Evolutionary conservation across 352 stramenopile genomes (phyloP).

Genomic region (Globisporangium emineosum): DNA sequence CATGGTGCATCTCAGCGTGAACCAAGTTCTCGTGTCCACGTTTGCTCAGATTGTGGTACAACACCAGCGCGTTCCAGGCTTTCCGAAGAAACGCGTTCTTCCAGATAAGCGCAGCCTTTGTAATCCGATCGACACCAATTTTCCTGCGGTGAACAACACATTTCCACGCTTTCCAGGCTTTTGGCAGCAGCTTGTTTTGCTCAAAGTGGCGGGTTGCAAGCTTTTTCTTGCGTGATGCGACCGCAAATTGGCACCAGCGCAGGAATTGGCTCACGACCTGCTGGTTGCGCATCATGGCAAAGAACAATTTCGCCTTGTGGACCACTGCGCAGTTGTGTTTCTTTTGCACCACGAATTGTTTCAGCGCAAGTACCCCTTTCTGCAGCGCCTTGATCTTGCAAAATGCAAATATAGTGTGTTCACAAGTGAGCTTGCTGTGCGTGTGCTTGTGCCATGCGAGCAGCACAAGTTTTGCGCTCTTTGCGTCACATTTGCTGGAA

Average conservation of each 20-base stretch:
- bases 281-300: slow-evolving; percentile 13
- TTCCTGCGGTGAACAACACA: slow-evolving; percentile 6
- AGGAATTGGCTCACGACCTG: slow-evolving; percentile 19
- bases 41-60: slow-evolving; percentile 1
- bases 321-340: neutral
- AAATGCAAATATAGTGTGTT: slow-evolving; percentile 19
- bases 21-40: neutral
- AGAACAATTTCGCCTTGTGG: slow-evolving; percentile 26
- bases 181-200: slow-evolving; percentile 27
- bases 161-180: slow-evolving; percentile 26
- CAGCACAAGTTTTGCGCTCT: slow-evolving; percentile 15
- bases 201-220: slow-evolving; percentile 23
- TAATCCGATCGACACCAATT: slow-evolving; percentile 2
- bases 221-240: slow-evolving; percentile 22
- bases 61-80: slow-evolving; percentile 25
- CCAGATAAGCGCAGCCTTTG: slow-evolving; percentile 17
- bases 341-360: slow-evolving; percentile 11
- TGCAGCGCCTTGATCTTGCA: slow-evolving; percentile 20
- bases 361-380: slow-evolving; percentile 22
- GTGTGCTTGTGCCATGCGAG: slow-evolving; percentile 22
- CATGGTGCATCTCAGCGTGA: slow-evolving; percentile 19
- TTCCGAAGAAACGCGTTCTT: slow-evolving; percentile 21
- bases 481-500: slow-evolving; percentile 20
- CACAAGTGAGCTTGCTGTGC: slow-evolving; percentile 6
- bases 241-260: slow-evolving; percentile 24